Evolutionary conservation across 805 yeast species (phyloP), one percentile per base, ranked within the genome.

Genomic region (Candida ficus): DNA sequence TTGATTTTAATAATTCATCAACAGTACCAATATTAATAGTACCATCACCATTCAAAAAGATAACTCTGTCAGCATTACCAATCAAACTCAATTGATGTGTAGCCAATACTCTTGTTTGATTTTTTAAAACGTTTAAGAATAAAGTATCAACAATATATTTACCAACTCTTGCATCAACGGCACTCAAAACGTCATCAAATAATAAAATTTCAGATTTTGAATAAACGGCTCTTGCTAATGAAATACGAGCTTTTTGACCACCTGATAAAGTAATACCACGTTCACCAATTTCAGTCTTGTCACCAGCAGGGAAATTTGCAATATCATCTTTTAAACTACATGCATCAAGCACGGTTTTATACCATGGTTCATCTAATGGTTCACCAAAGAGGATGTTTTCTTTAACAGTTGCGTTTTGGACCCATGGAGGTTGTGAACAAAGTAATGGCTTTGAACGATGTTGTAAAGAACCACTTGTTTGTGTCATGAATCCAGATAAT

Each of bases 161-260:
- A 12, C 89, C 90, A 33, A 83, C 90, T 49, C 80, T 76, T 20
- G 87, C 86, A 59, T 83, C 90, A 22, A 83, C 90, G 11, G 91
- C 90, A 60, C 82, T 74, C 37, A 83, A 67, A 12, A 82, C 84
- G 54, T 83, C 91, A 56, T 83, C 91, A 38, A 83, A 60, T 41
- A 83, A 56, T 16, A 79, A 62, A n/a, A 81, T 78, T 43, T 80
- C 83, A 17, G 70, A 71, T 23, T 76, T 64, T 4, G 79, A 73
- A 51, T 83, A 83, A 2, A 81, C 83, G 1, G 89, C 80, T 56
- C 90, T 68, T 7, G 90, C 90, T 44, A 83, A 62, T 48, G 75
- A 71, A 39, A 83, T 68, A 53, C 91, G 68, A 0, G 89, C 88
- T 63, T 83, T 83, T 53, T 83, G 91, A 32, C 91, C 91, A 36